Evolutionary conservation across 805 yeast genomes (phyloP).

Genomic region (Kazachstania psychrophila): DNA sequence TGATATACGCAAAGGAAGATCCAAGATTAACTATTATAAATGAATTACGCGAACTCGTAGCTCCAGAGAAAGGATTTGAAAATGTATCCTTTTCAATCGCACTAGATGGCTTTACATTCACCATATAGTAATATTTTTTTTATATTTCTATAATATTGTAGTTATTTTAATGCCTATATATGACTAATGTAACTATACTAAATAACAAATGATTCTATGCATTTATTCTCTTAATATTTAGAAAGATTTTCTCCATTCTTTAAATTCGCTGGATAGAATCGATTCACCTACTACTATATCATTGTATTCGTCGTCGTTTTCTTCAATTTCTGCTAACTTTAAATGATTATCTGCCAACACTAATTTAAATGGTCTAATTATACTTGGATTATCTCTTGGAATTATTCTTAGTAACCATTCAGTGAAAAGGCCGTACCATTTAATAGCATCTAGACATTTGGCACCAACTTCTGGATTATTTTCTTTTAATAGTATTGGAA

Average conservation of each 20-base stretch:
- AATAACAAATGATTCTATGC: neutral
- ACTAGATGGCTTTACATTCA: conserved; percentile 18
- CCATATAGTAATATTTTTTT: too few relatives aligned
- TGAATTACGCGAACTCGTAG: conserved; percentile 38
- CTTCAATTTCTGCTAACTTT: conserved; percentile 38
- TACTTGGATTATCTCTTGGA: conserved; percentile 43
- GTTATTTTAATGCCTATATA: too few relatives aligned
- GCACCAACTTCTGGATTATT: conserved; percentile 37
- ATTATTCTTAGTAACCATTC: conserved; percentile 61
- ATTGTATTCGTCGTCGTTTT: conserved; percentile 30
- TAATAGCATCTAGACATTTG: conserved; percentile 69
- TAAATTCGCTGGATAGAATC: conserved; percentile 43
- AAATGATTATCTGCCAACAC: conserved; percentile 41
- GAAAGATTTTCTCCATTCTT: conserved; percentile 40
- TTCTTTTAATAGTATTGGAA: conserved; percentile 58
- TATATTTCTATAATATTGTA: too few relatives aligned
- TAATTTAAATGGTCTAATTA: conserved; percentile 49
- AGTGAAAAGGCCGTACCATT: conserved; percentile 77
- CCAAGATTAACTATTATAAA: conserved; percentile 49
- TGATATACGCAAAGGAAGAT: conserved; percentile 33
- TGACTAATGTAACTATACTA: neutral
- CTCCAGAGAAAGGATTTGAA: conserved; percentile 30
- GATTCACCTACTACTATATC: conserved; percentile 31
- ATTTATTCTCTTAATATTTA: conserved; percentile 1
- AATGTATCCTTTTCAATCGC: conserved; percentile 22